Base-by-base conservation (phyloP, 176 grass and related monocot genomes). In the Avena eriantha region DNA sequence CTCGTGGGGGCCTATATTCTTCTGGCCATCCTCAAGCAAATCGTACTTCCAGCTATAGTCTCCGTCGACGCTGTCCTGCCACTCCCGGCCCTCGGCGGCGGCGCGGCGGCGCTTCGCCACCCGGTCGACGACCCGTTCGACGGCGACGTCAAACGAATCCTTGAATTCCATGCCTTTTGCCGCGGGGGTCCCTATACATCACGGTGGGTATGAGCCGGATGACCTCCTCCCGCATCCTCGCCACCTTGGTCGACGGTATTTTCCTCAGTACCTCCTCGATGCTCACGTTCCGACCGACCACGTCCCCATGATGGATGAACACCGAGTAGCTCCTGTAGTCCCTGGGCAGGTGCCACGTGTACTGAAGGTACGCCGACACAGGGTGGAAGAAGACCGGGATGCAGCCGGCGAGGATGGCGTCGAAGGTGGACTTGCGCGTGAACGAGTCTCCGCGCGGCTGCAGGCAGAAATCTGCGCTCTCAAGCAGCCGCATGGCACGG, bases 361-460 rank as follows among this genome's bases (percentile, higher is more conserved):
- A 82, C 79, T 87, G 85, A 3, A 59, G 8, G 69, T 87, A 87
- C 7, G 85, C 85, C 31, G 85, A 82, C 0, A 19, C 7, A 0
- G 92, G 92, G 79, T 86, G 83, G 81, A 97, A 87, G 64, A 97
- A 93, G 12, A 93, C 92, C 16, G 92, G 94, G 56, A 97, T 88
- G 82, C 94, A 97, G 3, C 92, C 92, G 24, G 94, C 92, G 6
- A 95, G 78, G 82, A 97, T 84, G 58, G 94, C 49, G 76, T 97
- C 92, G 84, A 97, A 97, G 24, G 9, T 76, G 15, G 73, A 87
- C 54, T 78, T 34, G 45, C 85, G 61, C 8, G 78, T 82, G 67
- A 21, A 70, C 35, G 8, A 10, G 18, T 70, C 67, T 0, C 35
- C 67, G 35, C 67, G 34, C 18, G 69, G 85, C 70, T 82, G 59